Percentiles rank a stretch among this genome's conserved stretches.
Evolutionary conservation across 2,329 filamentous ascomycete genomes (phyloP).

Genomic region (Cladophialophora bantiana): DNA sequence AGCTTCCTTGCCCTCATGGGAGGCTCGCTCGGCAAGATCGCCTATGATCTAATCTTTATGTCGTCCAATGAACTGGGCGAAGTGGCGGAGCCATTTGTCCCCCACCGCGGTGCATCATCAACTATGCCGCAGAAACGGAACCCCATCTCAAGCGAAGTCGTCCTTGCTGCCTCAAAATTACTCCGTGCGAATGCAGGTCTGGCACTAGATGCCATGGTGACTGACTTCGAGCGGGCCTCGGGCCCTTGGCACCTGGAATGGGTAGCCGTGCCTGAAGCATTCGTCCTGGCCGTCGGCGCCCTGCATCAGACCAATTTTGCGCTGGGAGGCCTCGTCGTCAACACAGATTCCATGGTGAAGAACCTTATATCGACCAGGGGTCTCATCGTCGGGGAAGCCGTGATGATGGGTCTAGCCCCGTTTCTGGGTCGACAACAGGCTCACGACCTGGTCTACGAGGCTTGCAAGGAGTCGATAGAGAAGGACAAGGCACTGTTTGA

Average conservation of each 20-base stretch:
- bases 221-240: constrained; percentile 64
- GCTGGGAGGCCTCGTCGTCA: constrained; percentile 59
- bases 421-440: constrained; percentile 60
- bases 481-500: constrained; percentile 53
- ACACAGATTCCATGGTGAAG: constrained; percentile 56
- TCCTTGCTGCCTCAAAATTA: constrained; percentile 62
- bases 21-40: constrained; percentile 62
- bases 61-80: constrained; percentile 63
- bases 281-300: constrained; percentile 61
- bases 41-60: constrained; percentile 64
- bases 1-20: constrained; percentile 63
- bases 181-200: constrained; percentile 60
- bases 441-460: constrained; percentile 64
- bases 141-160: constrained; percentile 64
- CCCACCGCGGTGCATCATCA: constrained; percentile 61
- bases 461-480: constrained; percentile 60
- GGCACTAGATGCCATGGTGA: constrained; percentile 64
- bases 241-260: constrained; percentile 68
- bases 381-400: constrained; percentile 64
- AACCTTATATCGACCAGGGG: constrained; percentile 62
- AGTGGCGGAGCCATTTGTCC: constrained; percentile 63
- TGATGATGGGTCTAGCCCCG: constrained; percentile 67
- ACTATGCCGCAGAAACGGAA: constrained; percentile 68
- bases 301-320: constrained; percentile 63
- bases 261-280: constrained; percentile 62